Percentiles rank a stretch among this genome's conserved stretches.
phyloP scores from a whole-genome alignment of 345 rosid species.

The Kernera saxatilis region DNA sequence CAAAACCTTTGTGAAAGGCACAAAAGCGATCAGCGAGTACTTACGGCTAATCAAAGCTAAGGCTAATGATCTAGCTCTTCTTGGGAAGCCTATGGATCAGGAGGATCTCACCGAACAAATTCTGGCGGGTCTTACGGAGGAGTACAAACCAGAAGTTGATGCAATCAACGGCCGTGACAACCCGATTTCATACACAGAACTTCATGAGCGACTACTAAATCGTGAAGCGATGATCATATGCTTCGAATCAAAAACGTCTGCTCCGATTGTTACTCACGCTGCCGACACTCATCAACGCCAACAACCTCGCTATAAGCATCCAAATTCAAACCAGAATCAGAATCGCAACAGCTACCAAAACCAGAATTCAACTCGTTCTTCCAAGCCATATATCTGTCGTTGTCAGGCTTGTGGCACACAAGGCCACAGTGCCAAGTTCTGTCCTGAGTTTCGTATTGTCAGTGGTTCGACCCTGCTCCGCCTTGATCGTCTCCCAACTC shows the following conservation, averaged over 20 bases:
- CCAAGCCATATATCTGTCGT: no score
- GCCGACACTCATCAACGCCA: no score
- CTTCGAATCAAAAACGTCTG: not conserved
- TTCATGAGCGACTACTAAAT: not conserved
- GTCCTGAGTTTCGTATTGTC: no score
- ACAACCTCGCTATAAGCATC: not conserved
- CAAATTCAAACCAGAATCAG: not conserved
- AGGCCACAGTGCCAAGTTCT: no score
- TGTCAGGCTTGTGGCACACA: no score
- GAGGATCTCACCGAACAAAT: not conserved
- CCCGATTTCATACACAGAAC: not conserved
- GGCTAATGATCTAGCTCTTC: not conserved
- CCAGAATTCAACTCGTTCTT: not conserved
- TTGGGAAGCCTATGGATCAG: not conserved
- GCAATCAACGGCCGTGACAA: not conserved
- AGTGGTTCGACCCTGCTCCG: no score
- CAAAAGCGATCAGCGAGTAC: no score
- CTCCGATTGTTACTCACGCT: not conserved
- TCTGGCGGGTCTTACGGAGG: not conserved
- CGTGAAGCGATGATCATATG: not conserved
- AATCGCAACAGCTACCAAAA: not conserved
- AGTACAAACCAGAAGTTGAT: not conserved
- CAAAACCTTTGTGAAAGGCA: no score
- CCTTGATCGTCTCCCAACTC: no score
- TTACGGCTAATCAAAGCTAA: no score